Evolutionary conservation across 176 grass and related monocot genomes (phyloP).

Genomic region (Aegilops tauschii): DNA sequence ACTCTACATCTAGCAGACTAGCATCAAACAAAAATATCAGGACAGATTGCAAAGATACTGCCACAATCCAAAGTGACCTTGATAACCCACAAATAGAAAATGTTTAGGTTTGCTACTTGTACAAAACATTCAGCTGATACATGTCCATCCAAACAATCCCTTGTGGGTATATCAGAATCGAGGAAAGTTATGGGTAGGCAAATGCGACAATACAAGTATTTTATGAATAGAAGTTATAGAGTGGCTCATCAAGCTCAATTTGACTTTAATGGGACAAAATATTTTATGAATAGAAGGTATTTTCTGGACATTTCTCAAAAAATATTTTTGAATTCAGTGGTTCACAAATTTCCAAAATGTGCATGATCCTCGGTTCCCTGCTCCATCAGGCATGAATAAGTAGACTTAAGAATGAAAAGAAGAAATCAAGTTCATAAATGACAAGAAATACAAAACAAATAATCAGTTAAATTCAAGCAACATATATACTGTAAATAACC

Average conservation of each 20-base stretch:
- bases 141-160: not conserved
- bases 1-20: not conserved
- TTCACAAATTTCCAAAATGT: not conserved
- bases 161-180: not conserved
- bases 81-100: not conserved
- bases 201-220: not conserved
- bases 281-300: not conserved
- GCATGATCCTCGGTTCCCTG: not conserved
- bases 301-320: not conserved
- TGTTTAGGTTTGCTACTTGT: not conserved
- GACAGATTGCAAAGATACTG: not conserved
- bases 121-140: not conserved
- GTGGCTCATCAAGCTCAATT: not conserved
- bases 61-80: not conserved
- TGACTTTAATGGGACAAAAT: not conserved
- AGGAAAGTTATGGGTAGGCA: not conserved
- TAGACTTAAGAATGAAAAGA: not conserved
- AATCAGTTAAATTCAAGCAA: not conserved
- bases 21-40: conserved; percentile 1
- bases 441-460: conserved; percentile 1
- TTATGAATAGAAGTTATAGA: not conserved
- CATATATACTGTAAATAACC: not conserved
- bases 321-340: not conserved
- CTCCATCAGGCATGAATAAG: not conserved
- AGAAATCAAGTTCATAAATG: not conserved